A percentile compares a stretch with the other conserved stretches of the same genome.
phyloP scores from a whole-genome alignment of 129 eudicot species.

The Ambrosia trifida region DNA sequence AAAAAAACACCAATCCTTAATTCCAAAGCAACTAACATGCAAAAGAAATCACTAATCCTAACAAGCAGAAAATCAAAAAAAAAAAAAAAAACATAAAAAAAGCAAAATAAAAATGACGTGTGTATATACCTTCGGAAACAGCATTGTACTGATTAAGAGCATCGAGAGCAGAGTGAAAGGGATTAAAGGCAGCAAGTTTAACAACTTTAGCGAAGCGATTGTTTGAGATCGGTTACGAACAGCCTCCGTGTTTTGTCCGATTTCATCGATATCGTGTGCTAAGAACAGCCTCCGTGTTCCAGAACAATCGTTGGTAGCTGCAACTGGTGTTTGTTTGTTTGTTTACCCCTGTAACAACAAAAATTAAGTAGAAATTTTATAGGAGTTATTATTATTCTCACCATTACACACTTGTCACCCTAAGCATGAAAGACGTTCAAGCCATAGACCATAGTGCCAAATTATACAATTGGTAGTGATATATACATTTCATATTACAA shows the following conservation, averaged over 20 bases:
- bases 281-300: slow-evolving; percentile 59
- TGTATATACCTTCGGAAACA: slow-evolving; percentile 38
- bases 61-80: neutral
- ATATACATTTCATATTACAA: too few relatives aligned
- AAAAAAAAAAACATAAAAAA: neutral
- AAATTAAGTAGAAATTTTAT: too few relatives aligned
- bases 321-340: too few relatives aligned
- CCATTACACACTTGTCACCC: too few relatives aligned
- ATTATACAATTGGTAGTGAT: too few relatives aligned
- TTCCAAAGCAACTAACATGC: neutral
- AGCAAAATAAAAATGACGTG: neutral
- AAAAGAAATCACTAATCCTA: neutral
- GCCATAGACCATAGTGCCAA: too few relatives aligned
- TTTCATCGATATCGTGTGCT: slow-evolving; percentile 81
- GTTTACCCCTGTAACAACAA: neutral
- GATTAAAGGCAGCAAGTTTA: slow-evolving; percentile 60
- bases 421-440: too few relatives aligned
- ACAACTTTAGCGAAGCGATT: slow-evolving; percentile 82
- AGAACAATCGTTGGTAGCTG: slow-evolving; percentile 28
- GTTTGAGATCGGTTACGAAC: slow-evolving; percentile 70
- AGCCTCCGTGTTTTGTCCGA: slow-evolving; percentile 87
- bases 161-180: slow-evolving; percentile 75
- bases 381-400: too few relatives aligned
- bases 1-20: too few relatives aligned
- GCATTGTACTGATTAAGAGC: slow-evolving; percentile 81